Evolutionary conservation across 2,329 filamentous ascomycete genomes (phyloP).

Genomic region (Fusarium chaquense): DNA sequence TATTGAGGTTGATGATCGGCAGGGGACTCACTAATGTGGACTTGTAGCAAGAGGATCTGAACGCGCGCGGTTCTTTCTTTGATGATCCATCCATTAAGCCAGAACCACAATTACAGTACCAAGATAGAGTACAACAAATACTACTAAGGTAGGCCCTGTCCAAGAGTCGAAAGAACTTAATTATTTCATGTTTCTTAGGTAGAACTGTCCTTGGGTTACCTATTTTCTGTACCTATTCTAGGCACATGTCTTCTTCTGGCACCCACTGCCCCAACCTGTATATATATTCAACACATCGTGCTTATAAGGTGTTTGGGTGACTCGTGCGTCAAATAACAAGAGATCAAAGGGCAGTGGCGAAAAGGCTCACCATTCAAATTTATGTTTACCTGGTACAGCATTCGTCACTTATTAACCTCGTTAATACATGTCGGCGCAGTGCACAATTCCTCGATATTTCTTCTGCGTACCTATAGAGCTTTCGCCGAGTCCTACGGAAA

Average conservation of each 20-base stretch:
- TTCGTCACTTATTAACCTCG: neutral
- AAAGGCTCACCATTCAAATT: too few species aligned
- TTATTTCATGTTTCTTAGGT: neutral
- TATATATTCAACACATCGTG: neutral
- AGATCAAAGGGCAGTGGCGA: neutral
- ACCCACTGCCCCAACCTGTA: neutral
- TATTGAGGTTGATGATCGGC: conserved; percentile 33
- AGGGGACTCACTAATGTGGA: conserved; percentile 24
- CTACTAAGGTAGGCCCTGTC: too few species aligned
- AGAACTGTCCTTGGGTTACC: neutral
- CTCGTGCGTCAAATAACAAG: neutral
- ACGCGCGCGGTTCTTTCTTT: neutral
- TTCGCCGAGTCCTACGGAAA: too few species aligned
- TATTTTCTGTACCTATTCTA: neutral
- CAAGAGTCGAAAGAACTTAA: neutral
- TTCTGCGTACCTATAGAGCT: neutral
- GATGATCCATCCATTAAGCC: neutral
- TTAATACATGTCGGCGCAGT: neutral
- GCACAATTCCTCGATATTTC: too few species aligned
- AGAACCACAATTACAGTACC: neutral
- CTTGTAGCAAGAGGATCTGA: neutral
- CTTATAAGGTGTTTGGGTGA: neutral
- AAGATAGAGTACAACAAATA: neutral
- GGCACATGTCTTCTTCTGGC: neutral
- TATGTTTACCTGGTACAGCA: neutral